Conservation (phyloP, 148 eudicot genomes). For the Heliamphora exappendiculata region DNA sequence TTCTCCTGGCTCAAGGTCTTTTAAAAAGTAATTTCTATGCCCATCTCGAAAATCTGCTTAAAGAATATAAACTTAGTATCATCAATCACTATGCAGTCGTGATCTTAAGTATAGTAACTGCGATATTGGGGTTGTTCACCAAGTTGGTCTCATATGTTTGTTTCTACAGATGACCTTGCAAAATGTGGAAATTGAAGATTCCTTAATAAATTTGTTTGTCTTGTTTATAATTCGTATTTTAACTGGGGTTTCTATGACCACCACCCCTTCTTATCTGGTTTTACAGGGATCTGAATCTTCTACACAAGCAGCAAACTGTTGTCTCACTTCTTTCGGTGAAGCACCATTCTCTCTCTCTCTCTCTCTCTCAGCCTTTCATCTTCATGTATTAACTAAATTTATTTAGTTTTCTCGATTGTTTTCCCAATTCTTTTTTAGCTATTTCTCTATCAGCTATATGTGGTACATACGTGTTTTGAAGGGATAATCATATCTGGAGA, state of each 20-base stretch:
- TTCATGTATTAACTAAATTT: background rate
- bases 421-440: background rate
- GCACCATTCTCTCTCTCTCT: constrained; percentile 2
- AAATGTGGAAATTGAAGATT: background rate
- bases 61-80: background rate
- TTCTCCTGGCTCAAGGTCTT: constrained; percentile 49
- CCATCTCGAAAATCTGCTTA: no score
- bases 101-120: background rate
- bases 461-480: background rate
- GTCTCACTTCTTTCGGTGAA: constrained; percentile 68
- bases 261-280: background rate
- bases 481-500: background rate
- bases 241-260: background rate
- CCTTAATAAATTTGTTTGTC: background rate
- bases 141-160: background rate
- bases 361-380: background rate
- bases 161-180: background rate
- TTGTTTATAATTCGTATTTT: background rate
- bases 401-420: background rate
- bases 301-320: constrained; percentile 49
- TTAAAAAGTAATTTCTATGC: constrained; percentile 56
- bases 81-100: background rate
- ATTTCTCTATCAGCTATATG: background rate
- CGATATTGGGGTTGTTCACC: background rate
- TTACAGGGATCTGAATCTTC: constrained; percentile 63